Base-by-base conservation (phyloP, 345 rosid genomes). In the Rhizophora mangle region DNA sequence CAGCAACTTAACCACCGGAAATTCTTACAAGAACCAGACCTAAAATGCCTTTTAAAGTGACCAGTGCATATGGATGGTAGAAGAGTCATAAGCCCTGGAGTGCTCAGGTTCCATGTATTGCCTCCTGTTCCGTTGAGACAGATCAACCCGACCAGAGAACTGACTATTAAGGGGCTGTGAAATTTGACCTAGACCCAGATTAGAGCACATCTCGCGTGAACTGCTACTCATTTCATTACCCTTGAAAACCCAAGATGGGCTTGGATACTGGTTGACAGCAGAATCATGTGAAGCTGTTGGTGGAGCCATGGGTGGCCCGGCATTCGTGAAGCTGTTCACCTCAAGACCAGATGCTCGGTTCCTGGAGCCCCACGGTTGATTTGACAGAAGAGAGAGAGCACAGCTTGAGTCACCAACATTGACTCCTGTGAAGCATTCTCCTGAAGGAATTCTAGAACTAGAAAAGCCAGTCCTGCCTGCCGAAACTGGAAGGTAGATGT, bases 321-420 rank as follows among this genome's bases (percentile, higher is more conserved):
- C 54, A 73, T 80, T 68, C 71, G 76, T 53, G 69, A 81, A 65
- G 82, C 76, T 65, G 61, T 53, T 75, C 69, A 70, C 78, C 68
- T 62, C 74, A 57, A 75, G 82, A 76, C 79, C 80, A 49, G 78
- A 62, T 64, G 81, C 58, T 70, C 65, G 85, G 68, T 78, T 74
- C 57, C 78, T 79, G 36, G 85, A 57, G 83, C 81, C 81, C 85
- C 86, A 83, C 71, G 84, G 86, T 83, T 89, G 91, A 79, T 87
- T 92, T 92, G 99, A 95, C 98, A 92, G 98, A 95, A 94, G 97
- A 94, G 97, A 94, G 98, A 92, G 98, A 92, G 97, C 97, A 91
- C 97, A 80, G 82, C 69, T 86, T 51, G 97, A 90, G 77, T 92
- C 87, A 26, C 82, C 68, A 22, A 77, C 26, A 49, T 66, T 29